A percentile compares a stretch with the other conserved stretches of the same genome.
Conservation (phyloP, 208 protist species). For the Crithidia fasciculata region DNA sequence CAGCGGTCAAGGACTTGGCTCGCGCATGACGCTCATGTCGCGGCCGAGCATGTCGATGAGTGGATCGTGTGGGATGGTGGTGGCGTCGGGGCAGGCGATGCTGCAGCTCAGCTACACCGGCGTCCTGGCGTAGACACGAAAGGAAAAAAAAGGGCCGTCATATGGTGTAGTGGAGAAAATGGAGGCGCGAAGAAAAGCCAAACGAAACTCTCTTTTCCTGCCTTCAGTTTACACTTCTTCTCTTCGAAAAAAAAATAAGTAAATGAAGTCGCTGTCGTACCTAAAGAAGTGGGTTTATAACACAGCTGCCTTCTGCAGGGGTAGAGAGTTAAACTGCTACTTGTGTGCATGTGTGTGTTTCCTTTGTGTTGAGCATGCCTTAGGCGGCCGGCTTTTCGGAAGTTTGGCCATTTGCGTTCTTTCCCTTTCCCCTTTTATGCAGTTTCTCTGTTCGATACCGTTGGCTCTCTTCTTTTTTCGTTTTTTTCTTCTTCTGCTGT, state of each 20-base stretch:
- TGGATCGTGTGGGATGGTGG: constrained; percentile 68
- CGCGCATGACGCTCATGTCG: constrained; percentile 59
- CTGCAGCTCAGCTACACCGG: constrained; percentile 78
- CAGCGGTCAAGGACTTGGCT: constrained; percentile 44
- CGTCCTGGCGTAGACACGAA: background rate
- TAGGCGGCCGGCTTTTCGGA: too few species aligned
- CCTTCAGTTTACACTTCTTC: too few species aligned
- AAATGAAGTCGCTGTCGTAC: too few species aligned
- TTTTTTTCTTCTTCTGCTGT: constrained; percentile 1
- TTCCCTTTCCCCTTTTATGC: too few species aligned
- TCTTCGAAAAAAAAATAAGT: background rate
- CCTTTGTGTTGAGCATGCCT: too few species aligned
- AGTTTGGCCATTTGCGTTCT: too few species aligned
- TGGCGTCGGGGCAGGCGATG: constrained; percentile 65
- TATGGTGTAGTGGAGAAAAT: background rate
- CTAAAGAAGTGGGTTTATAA: too few species aligned
- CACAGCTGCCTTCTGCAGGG: too few species aligned
- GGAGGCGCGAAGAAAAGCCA: background rate
- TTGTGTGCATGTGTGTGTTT: too few species aligned
- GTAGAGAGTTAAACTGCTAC: too few species aligned
- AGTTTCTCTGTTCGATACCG: background rate
- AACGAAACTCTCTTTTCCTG: background rate
- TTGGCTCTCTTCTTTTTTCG: background rate
- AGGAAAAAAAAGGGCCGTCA: background rate
- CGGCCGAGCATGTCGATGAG: constrained; percentile 56